Conservation (phyloP, 1,139 yeast species). For the Debaryomyces sp. region DNA sequence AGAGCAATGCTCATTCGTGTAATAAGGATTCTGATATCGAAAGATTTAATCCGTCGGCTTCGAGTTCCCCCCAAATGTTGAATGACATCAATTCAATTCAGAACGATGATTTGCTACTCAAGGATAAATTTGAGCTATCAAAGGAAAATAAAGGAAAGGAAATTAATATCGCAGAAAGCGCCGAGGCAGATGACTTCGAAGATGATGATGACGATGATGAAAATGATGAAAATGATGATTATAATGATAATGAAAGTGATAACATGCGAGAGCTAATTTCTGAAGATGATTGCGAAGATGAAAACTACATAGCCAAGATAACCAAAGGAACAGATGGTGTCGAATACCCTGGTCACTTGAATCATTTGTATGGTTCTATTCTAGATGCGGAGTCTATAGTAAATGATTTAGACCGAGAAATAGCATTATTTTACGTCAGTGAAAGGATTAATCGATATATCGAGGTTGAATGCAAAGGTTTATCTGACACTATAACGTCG, state of each 20-base stretch:
- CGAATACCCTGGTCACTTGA: constrained; percentile 15
- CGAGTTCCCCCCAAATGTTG: constrained; percentile 47
- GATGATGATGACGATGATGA: constrained; percentile 27
- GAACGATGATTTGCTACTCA: constrained; percentile 37
- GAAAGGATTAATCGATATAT: constrained; percentile 36
- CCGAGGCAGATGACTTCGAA: constrained; percentile 31
- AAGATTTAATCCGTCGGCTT: constrained; percentile 39
- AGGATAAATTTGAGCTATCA: constrained; percentile 38
- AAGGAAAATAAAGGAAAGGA: constrained; percentile 12
- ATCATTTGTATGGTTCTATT: constrained; percentile 37
- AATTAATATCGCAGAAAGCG: constrained; percentile 24
- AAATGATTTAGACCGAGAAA: constrained; percentile 38
- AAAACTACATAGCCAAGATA: constrained; percentile 20
- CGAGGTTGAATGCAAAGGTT: constrained; percentile 35
- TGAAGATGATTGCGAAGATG: constrained; percentile 10
- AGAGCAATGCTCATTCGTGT: constrained; percentile 12
- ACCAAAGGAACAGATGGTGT: constrained; percentile 7
- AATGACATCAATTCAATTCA: constrained; percentile 34
- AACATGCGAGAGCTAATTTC: constrained; percentile 19
- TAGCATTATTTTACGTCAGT: constrained; percentile 45
- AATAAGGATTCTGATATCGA: constrained; percentile 22
- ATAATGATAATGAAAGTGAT: constrained; percentile 20
- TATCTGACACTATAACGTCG: constrained; percentile 34
- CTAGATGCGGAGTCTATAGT: constrained; percentile 38
- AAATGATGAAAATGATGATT: constrained; percentile 28